Evolutionary conservation across 768 basidiomycete species (phyloP), one percentile per base, ranked within the genome.

Genomic region (Tulasnella sp.): DNA sequence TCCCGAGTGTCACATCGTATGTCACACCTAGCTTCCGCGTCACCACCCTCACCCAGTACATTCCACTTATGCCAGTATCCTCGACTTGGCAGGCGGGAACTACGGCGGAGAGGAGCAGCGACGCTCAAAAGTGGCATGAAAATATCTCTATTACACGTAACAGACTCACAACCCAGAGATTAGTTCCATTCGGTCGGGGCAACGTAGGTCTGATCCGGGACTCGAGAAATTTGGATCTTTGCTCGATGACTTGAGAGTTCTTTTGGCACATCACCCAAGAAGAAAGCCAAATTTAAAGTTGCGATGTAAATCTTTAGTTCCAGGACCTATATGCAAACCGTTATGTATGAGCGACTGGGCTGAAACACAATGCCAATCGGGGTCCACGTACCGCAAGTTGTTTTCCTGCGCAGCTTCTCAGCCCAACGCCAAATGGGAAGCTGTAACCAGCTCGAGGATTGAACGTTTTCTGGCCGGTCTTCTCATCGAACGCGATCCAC

Each of bases 251-350:
- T 44, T 1, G 36, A 38, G 10, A 76, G 52, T 56, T 76, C 75
- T 62, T 46, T 31, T 34, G 75, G 75, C 8, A 76, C 75, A 1
- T 76, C 46, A 27, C 46, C 36, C 36, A 76, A 39, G 48, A 52
- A 76, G 75, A 76, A 76, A 14, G 75, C 75, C 5, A 76, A 38
- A 19, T 76, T 76, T 10, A 76, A 39, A 27, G 75, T 76, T 3
- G 75, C 75, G 10, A 76, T 52, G 75, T 42, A 76, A 36, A 76
- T 46, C 44, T 76, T 76, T 9, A 76, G 27, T 24, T 76, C 75
- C 24, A 76, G 38, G 19, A 42, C 39, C 75, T 76, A 24, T 38
- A 18, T 46, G 46, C 16, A 34, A 75, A 42, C 44, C 24, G 24
- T 7, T 24, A n/a, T n/a, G 6, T 5, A 52, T 52, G 24, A 52